Evolutionary conservation across 1,284 basidiomycete species (phyloP), one percentile per base, ranked within the genome.

Genomic region (Ceratobasidium sp.): DNA sequence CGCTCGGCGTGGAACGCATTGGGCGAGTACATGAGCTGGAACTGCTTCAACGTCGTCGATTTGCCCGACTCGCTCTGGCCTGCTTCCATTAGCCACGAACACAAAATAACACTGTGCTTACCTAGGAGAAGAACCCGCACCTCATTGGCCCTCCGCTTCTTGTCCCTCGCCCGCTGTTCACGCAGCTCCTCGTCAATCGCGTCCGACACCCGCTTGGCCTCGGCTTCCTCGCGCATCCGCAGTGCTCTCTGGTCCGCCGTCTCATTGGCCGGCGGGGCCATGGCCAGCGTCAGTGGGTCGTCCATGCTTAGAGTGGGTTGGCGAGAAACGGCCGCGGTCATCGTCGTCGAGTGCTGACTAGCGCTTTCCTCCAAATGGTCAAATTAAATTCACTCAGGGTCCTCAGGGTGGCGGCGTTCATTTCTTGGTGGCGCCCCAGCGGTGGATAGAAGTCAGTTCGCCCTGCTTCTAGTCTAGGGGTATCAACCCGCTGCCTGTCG

Each of bases 41-140:
- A 93, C 79, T 93, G 90, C 56, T 73, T 73, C 49, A 73, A 35
- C 31, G 68, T 69, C 35, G 73, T 74, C 32, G 65, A 57, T 47
- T 74, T 74, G 5, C 72, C 70, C 43, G 56, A 47, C 70, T 60
- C 70, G 34, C 68, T 70, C 62, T 73, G 70, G 69, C 71, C 70
- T 73, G 68, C 15, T 10, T 3, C 22, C 47, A 34, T 22, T 15
- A 31, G 57, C 40, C 13, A n/a, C 40, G 15, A 29, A 20, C 17
- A 15, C 25, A 34, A 17, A 53, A 25, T 15, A 27, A 22, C 22
- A n/a, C 35, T 29, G 35, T 12, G 31, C 72, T 57, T 49, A 69
- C 91, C 91, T 35, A 93, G 85, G 67, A 93, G 82, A 60, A 93
- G 81, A 54, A 93, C 85, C 76, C 88, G 89, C 77, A 92, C 84